Evolutionary conservation across 2,329 filamentous ascomycete genomes (phyloP), one percentile per base, ranked within the genome.

Genomic region (Dendryphion nanum): DNA sequence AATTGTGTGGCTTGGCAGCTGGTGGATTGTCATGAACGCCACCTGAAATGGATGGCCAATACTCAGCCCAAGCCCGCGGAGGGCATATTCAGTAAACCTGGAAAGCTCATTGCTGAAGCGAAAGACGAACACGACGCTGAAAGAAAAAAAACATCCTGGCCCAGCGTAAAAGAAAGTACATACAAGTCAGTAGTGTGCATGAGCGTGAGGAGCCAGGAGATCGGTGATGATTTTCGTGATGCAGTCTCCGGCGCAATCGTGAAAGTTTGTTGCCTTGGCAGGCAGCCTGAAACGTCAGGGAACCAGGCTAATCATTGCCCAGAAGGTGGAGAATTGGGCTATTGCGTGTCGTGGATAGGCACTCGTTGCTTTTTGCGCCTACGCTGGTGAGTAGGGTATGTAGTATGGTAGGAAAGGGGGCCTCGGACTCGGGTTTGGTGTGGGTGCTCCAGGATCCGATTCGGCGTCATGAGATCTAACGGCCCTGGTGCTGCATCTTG

Each of bases 391-490:
- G 18, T 18, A 19, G 18, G 3, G 12, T n/a, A 10, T 30, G 29
- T 8, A 17, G n/a, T n/a, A 10, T 17, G 29, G 8, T n/a, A n/a
- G 29, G 16, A 50, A 53, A 54, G 50, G 51, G 52, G 46, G 50
- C 37, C 29, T 38, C 33, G 40, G 36, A 28, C 39, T 42, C 40
- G 42, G 18, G 18, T 37, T 53, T 47, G 48, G 50, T 51, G 56
- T 26, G 59, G 58, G 56, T 55, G 53, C 55, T 35, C 29, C 48
- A 24, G 42, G 55, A 59, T 61, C 51, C 52, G 58, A 61, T 63
- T 61, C 51, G 55, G 44, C 47, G 40, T 51, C 44, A 43, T 45
- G 56, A 19, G 59, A 58, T 62, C 62, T 59, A 61, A 63, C 57
- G 58, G 55, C 56, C 50, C 48, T 54, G 47, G 45, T 54, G 56